Conservation (phyloP, 1,284 basidiomycete species). For the Cutaneotrichosporon cyanovorans region DNA sequence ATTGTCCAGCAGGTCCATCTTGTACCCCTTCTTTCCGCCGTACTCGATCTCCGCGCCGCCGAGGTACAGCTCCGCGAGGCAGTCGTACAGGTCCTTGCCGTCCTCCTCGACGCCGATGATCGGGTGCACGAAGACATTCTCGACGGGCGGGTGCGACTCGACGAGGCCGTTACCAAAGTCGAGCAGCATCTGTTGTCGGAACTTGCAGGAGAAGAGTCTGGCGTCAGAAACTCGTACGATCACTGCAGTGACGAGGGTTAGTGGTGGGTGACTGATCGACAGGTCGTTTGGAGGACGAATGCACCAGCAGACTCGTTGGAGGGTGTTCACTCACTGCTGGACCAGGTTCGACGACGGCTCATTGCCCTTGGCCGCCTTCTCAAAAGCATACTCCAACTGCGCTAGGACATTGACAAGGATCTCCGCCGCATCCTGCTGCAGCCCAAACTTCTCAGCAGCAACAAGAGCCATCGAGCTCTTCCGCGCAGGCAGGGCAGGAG, state of each 20-base stretch:
- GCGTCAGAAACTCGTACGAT: too few relatives aligned
- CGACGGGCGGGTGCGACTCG: conserved; percentile 54
- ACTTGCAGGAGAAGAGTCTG: conserved; percentile 82
- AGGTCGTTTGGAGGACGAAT: too few relatives aligned
- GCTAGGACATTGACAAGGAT: conserved; percentile 99
- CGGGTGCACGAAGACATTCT: conserved; percentile 86
- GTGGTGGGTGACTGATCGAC: too few relatives aligned
- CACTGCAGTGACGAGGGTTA: conserved; percentile 1
- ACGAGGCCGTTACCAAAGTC: conserved; percentile 47
- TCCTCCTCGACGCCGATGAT: conserved; percentile 83
- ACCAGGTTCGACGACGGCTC: conserved; percentile 57
- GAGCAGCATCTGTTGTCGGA: conserved; percentile 63
- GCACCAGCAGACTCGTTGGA: too few relatives aligned
- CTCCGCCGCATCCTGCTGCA: conserved; percentile 95
- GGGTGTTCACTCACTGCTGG: conserved; percentile 56
- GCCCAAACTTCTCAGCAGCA: conserved; percentile 50
- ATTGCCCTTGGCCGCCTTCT: conserved; percentile 49
- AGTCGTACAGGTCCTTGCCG: conserved; percentile 83
- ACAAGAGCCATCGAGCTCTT: conserved; percentile 13
- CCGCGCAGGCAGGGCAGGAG: conserved; percentile 10
- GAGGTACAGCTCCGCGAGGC: conserved; percentile 77
- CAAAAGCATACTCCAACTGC: conserved; percentile 89
- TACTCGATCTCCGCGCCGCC: conserved; percentile 77
- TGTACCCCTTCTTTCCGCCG: conserved; percentile 73
- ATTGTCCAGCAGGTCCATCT: conserved; percentile 79